Base-by-base conservation (phyloP, 2,329 filamentous ascomycete genomes). In the Neurospora crassa region DNA sequence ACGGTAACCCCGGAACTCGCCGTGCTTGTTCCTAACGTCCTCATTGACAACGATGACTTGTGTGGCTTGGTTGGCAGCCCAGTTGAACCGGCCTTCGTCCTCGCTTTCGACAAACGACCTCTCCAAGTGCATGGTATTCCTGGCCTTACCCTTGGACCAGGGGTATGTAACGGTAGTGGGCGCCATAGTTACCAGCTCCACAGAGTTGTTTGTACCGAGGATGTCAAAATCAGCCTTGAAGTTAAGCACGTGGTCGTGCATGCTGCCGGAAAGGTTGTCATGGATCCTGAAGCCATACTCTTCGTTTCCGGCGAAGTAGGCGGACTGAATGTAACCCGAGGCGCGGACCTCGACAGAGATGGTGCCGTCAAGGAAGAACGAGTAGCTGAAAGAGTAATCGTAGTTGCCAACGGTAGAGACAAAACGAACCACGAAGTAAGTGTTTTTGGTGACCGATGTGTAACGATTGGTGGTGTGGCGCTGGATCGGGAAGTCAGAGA, bases 171-270 rank as follows among this genome's bases (percentile, higher is more conserved):
- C 75, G 10, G 76, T 75, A 3, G 76, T 73, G 2, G 80, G 79
- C 2, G 80, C 78, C 71, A 80, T 77, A 67, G 76, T 76, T 71
- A 81, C 77, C 40, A 80, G 77, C 71, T 82, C 70, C 67, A 86
- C 76, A 4, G 81, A 83, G 77, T 86, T 88, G 45, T 79, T 77
- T 1, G 79, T 82, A 18, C 84, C 85, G 8, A 82, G 78, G 41
- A 87, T 81, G 74, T 88, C 85, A 34, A 87, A 80, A 76, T 87
- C 86, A 67, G 82, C 82, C 75, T 88, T 88, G 80, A 83, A 87
- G 74, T 84, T 87, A 45, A 87, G 75, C 0, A 88, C 84, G 74
- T 88, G 86, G 76, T 87, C 84, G 76, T 88, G 86, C 81, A 87
- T 86, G 40, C 80, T 82, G 6, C 84, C 84, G 0, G 80, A 81